Evolutionary conservation across 2,329 filamentous ascomycete genomes (phyloP), one percentile per base, ranked within the genome.

Genomic region (Rhytidhysteron rufulum): DNA sequence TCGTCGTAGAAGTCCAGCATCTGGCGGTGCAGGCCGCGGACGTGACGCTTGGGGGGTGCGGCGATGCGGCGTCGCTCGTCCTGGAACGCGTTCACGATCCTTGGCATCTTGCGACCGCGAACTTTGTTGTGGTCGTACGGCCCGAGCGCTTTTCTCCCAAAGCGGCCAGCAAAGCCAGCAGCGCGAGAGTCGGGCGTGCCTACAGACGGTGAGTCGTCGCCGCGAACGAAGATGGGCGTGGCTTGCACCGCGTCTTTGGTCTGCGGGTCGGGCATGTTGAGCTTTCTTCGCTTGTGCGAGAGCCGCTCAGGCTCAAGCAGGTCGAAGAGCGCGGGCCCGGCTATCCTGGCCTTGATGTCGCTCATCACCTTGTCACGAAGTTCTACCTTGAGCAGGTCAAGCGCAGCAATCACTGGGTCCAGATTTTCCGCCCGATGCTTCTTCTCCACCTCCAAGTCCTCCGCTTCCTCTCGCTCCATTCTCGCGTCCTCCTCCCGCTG

Each of bases 391-490:
- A 96, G 78, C 32, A 86, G 78, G 45, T 90, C 82, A 29, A 89
- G 74, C 24, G 93, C 91, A 58, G 94, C 91, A 35, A 75, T 70
- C 4, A 91, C 87, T n/a, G 93, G 91, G 63, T 98, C 91, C 49
- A 96, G 80, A 60, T 94, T 85, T 57, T 85, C 84, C 15, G 90
- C 90, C 38, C 91, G 77, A 53, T 91, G 85, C 57, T 82, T 83
- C 70, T 93, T 96, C 63, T 97, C 91, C 51, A 93, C 86, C 58
- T 96, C 89, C 6, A 91, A 60, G 58, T 96, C 91, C 35, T 83
- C 78, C 47, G 88, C 86, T 31, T 88, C 83, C 57, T 95, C 87
- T 34, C 78, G 80, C 40, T 79, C 79, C 32, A 80, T 69, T 41
- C 82, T 79, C 41, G 83, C 80, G 41, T 75, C 74, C 45, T 91